These are phyloP conservation scores for Tagetes erecta DNA, from an alignment of 129 eudicot genomes.

Conservation along the genomic window DNA sequence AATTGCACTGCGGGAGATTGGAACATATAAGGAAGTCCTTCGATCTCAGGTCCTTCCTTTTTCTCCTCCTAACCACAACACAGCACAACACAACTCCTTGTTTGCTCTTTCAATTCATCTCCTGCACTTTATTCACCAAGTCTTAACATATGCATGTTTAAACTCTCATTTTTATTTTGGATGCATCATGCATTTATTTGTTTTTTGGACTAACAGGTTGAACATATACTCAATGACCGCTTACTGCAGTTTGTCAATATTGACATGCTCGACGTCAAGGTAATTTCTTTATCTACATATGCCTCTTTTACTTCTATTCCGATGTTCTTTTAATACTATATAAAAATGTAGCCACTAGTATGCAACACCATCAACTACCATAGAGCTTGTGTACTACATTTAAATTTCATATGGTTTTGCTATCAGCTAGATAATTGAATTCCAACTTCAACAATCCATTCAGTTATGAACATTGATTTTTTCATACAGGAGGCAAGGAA, in stretches of 20 bases:
- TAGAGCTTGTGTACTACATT: conserved; percentile 5
- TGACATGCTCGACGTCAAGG: conserved; percentile 97
- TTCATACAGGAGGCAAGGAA: conserved; percentile 89
- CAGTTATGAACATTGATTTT: conserved; percentile 18
- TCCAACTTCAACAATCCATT: neutral
- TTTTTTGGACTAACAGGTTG: conserved; percentile 63
- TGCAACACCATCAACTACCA: conserved; percentile 5
- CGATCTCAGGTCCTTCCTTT: conserved; percentile 76
- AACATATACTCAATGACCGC: conserved; percentile 86
- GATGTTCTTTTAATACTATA: conserved; percentile 1
- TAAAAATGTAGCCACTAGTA: neutral
- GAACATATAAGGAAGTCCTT: conserved; percentile 98
- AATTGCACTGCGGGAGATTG: conserved; percentile 94
- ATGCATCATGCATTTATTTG: conserved; percentile 21
- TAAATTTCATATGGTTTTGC: neutral
- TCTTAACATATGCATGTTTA: conserved; percentile 13
- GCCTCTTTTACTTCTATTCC: conserved; percentile 5
- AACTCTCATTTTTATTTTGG: neutral
- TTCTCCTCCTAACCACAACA: conserved; percentile 7
- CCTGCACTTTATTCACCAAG: neutral
- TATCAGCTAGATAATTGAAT: neutral
- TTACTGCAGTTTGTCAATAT: conserved; percentile 86
- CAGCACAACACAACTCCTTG: too few species aligned
- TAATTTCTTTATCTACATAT: conserved; percentile 33
- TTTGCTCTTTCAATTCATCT: neutral